Evolutionary conservation across 2,329 filamentous ascomycete species (phyloP).

Genomic region (Biscogniauxia marginata): DNA sequence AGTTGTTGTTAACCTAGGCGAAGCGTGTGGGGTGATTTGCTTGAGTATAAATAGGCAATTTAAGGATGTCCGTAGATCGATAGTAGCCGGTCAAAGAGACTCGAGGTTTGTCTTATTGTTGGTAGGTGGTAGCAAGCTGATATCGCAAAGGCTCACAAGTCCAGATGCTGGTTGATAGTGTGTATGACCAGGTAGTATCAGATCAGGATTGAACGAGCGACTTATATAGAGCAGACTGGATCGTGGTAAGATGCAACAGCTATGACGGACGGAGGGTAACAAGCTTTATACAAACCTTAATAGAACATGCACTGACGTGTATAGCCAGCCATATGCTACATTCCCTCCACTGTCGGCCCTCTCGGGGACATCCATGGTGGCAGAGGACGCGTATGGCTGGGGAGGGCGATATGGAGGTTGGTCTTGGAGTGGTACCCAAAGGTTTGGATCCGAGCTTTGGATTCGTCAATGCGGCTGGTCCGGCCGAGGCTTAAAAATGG

Average conservation of each 20-base stretch:
- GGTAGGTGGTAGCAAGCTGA: neutral
- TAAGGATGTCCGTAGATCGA: neutral
- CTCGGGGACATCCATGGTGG: slow-evolving; percentile 19
- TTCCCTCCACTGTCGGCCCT: slow-evolving; percentile 8
- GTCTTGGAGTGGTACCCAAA: neutral
- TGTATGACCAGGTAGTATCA: neutral
- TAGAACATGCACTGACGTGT: neutral
- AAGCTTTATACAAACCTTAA: slow-evolving; percentile 18
- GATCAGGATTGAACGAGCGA: slow-evolving; percentile 7
- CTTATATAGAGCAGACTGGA: slow-evolving; percentile 14
- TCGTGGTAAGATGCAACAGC: slow-evolving; percentile 1
- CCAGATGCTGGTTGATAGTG: neutral
- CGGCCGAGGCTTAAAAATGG: neutral
- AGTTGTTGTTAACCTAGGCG: neutral
- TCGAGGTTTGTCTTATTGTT: neutral
- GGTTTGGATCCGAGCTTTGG: neutral
- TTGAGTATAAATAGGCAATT: neutral
- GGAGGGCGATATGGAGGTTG: neutral
- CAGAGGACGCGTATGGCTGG: slow-evolving; percentile 1
- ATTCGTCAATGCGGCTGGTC: neutral
- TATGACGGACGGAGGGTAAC: slow-evolving; percentile 4
- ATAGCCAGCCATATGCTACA: neutral
- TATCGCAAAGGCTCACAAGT: neutral
- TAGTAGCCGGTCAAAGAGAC: neutral
- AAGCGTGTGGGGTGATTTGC: neutral